Evolutionary conservation across 1,139 yeast genomes (phyloP), one percentile per base, ranked within the genome.

Genomic region (Nakaseomyces bracarensis): DNA sequence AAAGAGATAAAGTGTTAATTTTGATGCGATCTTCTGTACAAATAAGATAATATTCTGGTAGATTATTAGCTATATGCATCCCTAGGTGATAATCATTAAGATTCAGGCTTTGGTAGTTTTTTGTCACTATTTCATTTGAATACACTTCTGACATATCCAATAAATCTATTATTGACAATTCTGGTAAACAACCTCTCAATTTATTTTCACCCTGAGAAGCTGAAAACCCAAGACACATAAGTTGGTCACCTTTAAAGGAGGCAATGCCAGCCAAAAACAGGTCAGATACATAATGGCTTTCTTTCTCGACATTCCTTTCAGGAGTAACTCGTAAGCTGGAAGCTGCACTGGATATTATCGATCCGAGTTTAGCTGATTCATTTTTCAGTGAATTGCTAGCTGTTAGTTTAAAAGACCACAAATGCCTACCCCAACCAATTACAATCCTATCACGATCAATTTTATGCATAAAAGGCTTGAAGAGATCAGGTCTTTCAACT

Each of bases 21-120:
- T 79, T 67, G 2, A 91, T 83, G 1, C 82, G 89, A 63, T 87
- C 97, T 42, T 76, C 76, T 0, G 96, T 86, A 58, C 93, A 79
- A 6, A 89, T 69, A 16, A 91, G 69, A 50, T 71, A 82, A 65
- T 82, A 85, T 34, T 69, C 66, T 1, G 74, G 66, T 4, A 50
- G 45, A 11, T 47, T 41, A 14, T 49, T 52, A 6, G 65, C 63
- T 14, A 71, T 65, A 56, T 71, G 72, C 39, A 72, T 72, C 0
- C 77, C 74, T 39, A 89, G 62, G 47, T 75, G 78, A 54, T 82
- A 84, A 57, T 91, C 97, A 59, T 89, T 89, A 21, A 84, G 68
- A 0, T 95, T 91, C 27, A 86, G 64, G 20, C 72, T 69, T 33
- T 75, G 71, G 39, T 69, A 74, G 38, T 76, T 74, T 41, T 72